Conservation (phyloP, 2,329 filamentous ascomycete genomes). For the Xylaria sp. region DNA sequence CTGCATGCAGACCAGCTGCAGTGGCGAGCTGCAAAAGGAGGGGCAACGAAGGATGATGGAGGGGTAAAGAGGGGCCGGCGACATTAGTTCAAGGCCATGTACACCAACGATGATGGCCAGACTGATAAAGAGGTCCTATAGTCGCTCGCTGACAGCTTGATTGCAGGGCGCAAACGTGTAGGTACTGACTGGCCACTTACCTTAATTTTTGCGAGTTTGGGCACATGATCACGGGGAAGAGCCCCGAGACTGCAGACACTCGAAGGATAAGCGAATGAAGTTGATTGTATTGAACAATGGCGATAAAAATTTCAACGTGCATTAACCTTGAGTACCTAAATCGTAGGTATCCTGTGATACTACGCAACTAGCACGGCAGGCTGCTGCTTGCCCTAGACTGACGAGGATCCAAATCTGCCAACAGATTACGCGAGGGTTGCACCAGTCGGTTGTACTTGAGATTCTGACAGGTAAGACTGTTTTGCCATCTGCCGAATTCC, state of each 20-base stretch:
- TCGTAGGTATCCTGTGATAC: neutral
- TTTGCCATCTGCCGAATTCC: neutral
- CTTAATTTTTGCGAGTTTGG: neutral
- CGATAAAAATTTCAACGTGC: neutral
- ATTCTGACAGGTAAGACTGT: neutral
- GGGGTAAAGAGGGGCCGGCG: conserved; percentile 39
- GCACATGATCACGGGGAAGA: neutral
- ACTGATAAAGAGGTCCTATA: conserved; percentile 20
- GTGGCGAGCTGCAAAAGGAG: conserved; percentile 35
- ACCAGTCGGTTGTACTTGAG: neutral
- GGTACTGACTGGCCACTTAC: neutral
- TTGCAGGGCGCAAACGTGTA: neutral
- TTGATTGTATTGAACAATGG: neutral
- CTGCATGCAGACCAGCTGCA: conserved; percentile 39
- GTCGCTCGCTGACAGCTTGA: neutral
- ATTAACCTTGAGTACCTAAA: neutral
- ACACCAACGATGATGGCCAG: conserved; percentile 5
- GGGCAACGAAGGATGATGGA: conserved; percentile 38
- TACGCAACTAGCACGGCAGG: neutral
- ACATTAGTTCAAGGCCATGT: conserved; percentile 14
- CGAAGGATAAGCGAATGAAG: neutral
- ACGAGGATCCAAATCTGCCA: neutral
- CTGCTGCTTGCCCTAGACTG: neutral
- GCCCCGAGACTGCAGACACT: neutral
- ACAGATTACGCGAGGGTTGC: neutral